Evolutionary conservation across 148 eudicot genomes (phyloP).

Genomic region (Arbutus unedo): DNA sequence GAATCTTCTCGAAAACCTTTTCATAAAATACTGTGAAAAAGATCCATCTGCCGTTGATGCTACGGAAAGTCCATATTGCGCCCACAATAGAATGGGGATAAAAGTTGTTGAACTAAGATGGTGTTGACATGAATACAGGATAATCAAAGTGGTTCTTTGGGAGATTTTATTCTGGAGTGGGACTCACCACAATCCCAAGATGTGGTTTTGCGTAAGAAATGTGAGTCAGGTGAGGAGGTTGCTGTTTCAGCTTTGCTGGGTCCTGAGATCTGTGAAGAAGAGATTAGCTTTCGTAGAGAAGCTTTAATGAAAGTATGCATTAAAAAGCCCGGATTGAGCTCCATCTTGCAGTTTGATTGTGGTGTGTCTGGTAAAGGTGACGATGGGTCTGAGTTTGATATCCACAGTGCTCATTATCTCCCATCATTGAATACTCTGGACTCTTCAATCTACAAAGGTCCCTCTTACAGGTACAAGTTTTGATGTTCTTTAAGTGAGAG

Average conservation of each 20-base stretch:
- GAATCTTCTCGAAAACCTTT: too few species aligned
- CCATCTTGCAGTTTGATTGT: slow-evolving; percentile 78
- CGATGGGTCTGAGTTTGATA: slow-evolving; percentile 33
- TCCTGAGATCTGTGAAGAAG: slow-evolving; percentile 21
- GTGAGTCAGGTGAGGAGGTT: slow-evolving; percentile 76
- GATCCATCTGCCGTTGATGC: too few species aligned
- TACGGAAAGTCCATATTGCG: too few species aligned
- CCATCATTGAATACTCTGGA: slow-evolving; percentile 35
- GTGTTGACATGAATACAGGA: slow-evolving; percentile 37
- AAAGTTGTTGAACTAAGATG: neutral
- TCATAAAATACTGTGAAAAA: too few species aligned
- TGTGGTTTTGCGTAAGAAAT: slow-evolving; percentile 60
- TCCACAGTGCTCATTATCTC: slow-evolving; percentile 48
- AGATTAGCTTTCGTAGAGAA: slow-evolving; percentile 35
- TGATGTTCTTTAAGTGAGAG: neutral
- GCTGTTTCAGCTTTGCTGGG: slow-evolving; percentile 79
- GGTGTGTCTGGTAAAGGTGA: slow-evolving; percentile 27
- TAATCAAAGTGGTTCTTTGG: slow-evolving; percentile 46
- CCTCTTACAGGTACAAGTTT: slow-evolving; percentile 49
- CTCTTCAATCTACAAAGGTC: slow-evolving; percentile 52
- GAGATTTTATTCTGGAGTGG: slow-evolving; percentile 72
- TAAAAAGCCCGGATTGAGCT: slow-evolving; percentile 72
- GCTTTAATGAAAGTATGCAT: slow-evolving; percentile 75
- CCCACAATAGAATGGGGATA: neutral
- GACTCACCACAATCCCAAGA: slow-evolving; percentile 65